phyloP scores from a whole-genome alignment of 1,284 basidiomycete species.

The Mycena citricolor region DNA sequence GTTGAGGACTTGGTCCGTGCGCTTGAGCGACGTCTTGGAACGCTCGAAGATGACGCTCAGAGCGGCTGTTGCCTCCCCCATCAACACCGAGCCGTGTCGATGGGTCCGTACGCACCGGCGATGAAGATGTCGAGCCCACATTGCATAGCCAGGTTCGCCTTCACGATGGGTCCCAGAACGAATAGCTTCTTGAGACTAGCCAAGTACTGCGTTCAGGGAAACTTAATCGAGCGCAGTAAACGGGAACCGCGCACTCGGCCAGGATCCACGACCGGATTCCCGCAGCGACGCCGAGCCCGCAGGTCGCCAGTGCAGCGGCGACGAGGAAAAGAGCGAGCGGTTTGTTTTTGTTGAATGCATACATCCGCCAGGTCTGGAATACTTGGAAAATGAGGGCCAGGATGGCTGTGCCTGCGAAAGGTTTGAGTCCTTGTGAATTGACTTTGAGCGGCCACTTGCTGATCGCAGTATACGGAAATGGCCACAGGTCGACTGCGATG shows the following conservation, averaged over 20 bases:
- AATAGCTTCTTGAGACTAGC: conserved; percentile 4
- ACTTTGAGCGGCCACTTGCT: too few species aligned
- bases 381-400: conserved; percentile 7
- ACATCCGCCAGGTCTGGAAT: conserved; percentile 14
- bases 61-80: neutral
- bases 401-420: neutral
- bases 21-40: conserved; percentile 1
- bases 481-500: conserved; percentile 10
- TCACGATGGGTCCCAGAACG: conserved; percentile 9
- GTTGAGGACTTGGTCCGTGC: conserved; percentile 9
- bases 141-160: conserved; percentile 10
- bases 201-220: neutral
- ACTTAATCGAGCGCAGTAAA: neutral
- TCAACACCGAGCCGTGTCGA: neutral
- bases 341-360: conserved; percentile 5
- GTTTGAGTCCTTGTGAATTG: too few species aligned
- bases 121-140: conserved; percentile 5
- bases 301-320: neutral
- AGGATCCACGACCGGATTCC: conserved; percentile 8
- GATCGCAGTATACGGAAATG: conserved; percentile 5
- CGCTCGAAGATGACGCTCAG: neutral
- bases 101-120: conserved; percentile 4
- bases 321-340: neutral
- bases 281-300: conserved; percentile 8
- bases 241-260: neutral